phyloP scores from a whole-genome alignment of 352 stramenopile species.

The Phytophthora pseudosyringae region DNA sequence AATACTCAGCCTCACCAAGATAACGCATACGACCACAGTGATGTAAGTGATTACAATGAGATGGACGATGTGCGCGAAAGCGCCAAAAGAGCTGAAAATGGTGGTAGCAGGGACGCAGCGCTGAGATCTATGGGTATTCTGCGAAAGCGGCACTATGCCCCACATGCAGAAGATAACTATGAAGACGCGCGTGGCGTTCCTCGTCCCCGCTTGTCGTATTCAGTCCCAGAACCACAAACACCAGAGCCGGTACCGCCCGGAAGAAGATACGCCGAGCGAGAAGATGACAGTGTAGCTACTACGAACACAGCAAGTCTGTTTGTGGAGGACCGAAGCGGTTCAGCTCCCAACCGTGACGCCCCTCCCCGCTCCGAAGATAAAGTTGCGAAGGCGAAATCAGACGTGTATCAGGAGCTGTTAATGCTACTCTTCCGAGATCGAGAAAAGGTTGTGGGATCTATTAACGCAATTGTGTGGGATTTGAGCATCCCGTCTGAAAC shows the following conservation, averaged over 20 bases:
- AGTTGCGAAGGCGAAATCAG: slow-evolving; percentile 49
- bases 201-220: slow-evolving; percentile 36
- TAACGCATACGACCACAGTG: slow-evolving; percentile 1
- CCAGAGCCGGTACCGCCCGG: not conserved
- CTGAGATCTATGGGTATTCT: slow-evolving; percentile 35
- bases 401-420: slow-evolving; percentile 70
- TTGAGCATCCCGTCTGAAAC: slow-evolving; percentile 30
- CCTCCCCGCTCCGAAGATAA: slow-evolving; percentile 39
- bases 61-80: slow-evolving; percentile 6
- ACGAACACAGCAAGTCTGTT: slow-evolving; percentile 31
- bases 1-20: slow-evolving; percentile 5
- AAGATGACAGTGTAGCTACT: not conserved
- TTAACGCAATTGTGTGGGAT: slow-evolving; percentile 58
- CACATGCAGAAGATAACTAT: slow-evolving; percentile 14
- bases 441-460: slow-evolving; percentile 37
- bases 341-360: slow-evolving; percentile 26
- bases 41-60: slow-evolving; percentile 6
- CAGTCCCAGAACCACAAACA: slow-evolving; percentile 11
- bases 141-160: slow-evolving; percentile 43
- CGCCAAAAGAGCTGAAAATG: not conserved
- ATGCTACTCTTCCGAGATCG: slow-evolving; percentile 56
- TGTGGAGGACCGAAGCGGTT: slow-evolving; percentile 59
- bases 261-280: slow-evolving; percentile 6
- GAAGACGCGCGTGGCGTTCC: slow-evolving; percentile 29
- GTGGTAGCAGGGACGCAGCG: slow-evolving; percentile 18